Conservation (phyloP, 768 basidiomycete genomes). For the Tylopilus sp. region DNA sequence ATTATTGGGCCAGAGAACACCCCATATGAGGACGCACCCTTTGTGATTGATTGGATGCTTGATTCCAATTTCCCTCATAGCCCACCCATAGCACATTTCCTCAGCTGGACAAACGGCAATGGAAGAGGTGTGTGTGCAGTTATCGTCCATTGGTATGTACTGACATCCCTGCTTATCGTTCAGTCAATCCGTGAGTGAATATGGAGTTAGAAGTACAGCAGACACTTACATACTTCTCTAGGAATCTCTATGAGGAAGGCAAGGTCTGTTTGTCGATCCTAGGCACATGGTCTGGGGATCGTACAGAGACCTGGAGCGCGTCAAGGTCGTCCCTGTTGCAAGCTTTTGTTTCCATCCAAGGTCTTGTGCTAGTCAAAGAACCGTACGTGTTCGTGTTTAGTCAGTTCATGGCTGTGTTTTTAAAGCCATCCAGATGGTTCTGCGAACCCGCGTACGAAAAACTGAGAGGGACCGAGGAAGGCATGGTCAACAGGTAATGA, state of each 20-base stretch:
- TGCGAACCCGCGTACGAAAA: conserved; percentile 95
- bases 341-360: conserved; percentile 91
- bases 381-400: conserved; percentile 54
- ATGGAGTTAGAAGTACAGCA: neutral
- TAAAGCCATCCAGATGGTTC: conserved; percentile 57
- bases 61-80: conserved; percentile 80
- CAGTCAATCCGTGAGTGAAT: conserved; percentile 69
- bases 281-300: conserved; percentile 90
- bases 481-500: conserved; percentile 74
- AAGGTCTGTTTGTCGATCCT: conserved; percentile 92
- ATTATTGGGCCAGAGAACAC: conserved; percentile 94
- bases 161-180: neutral
- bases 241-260: conserved; percentile 92
- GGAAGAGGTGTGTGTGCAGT: conserved; percentile 48
- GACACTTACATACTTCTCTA: conserved; percentile 24
- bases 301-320: conserved; percentile 83
- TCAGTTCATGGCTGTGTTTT: neutral
- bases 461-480: conserved; percentile 85
- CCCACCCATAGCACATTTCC: conserved; percentile 86
- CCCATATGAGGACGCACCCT: conserved; percentile 93
- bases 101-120: conserved; percentile 93
- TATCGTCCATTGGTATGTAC: neutral
- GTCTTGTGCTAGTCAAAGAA: conserved; percentile 87
- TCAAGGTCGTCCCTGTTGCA: conserved; percentile 84
- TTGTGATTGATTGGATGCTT: conserved; percentile 91